phyloP scores from a whole-genome alignment of 2,329 filamentous ascomycete genomes.

The Colletotrichum orbiculare region DNA sequence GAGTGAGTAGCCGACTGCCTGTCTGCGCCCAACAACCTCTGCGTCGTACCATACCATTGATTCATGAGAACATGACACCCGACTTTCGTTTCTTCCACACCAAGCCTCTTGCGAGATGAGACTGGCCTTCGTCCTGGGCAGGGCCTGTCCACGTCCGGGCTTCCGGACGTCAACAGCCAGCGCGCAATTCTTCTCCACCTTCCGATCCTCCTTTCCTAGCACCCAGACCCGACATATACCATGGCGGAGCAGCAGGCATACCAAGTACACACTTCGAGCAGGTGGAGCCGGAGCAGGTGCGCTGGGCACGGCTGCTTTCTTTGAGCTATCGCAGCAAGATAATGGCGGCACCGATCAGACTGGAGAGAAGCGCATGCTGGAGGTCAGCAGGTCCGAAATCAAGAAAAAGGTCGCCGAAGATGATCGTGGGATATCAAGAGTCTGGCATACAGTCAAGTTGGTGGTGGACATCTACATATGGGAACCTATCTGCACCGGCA shows the following conservation, averaged over 20 bases:
- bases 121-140: slow-evolving; percentile 54
- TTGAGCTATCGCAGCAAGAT: slow-evolving; percentile 67
- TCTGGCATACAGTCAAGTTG: slow-evolving; percentile 70
- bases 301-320: slow-evolving; percentile 67
- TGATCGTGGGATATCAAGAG: slow-evolving; percentile 67
- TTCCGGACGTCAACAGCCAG: slow-evolving; percentile 43
- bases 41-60: not conserved
- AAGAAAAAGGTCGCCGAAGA: slow-evolving; percentile 73
- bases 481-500: slow-evolving; percentile 88
- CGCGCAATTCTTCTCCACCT: slow-evolving; percentile 34
- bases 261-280: slow-evolving; percentile 50
- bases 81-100: slow-evolving; percentile 15
- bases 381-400: slow-evolving; percentile 82
- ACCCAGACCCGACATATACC: slow-evolving; percentile 40
- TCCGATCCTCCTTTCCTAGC: slow-evolving; percentile 19
- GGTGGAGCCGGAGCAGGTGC: slow-evolving; percentile 53
- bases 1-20: not conserved
- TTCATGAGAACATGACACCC: slow-evolving; percentile 38
- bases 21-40: slow-evolving; percentile 5
- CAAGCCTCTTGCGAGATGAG: slow-evolving; percentile 55
- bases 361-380: slow-evolving; percentile 86
- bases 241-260: slow-evolving; percentile 39
- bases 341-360: slow-evolving; percentile 68
- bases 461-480: slow-evolving; percentile 78
- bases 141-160: slow-evolving; percentile 55